Base-by-base conservation (phyloP, 164 flowering plant species). In the Echeveria elegans region DNA sequence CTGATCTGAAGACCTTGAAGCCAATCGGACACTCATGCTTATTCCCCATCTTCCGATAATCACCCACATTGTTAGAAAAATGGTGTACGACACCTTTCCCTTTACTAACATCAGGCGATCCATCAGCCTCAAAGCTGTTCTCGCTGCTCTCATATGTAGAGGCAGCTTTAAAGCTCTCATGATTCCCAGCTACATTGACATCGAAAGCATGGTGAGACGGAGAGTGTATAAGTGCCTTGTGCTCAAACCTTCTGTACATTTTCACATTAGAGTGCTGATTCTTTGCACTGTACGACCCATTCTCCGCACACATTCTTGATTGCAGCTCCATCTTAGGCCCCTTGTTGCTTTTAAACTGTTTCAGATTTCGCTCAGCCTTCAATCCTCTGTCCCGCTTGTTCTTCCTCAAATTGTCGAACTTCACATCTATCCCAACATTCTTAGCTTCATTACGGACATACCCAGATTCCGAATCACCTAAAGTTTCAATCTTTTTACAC, bases 1-100 rank as follows among this genome's bases (percentile, higher is more conserved):
- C 96, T 21, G 92, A 85, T 60, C 75, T 52, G 68, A 83, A 89
- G 40, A 83, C 79, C 77, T 75, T 84, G 77, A 76, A 76, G 70
- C 90, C 84, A 47, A 84, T 66, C 32, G 89, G 86, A 66, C 90
- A 87, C 65, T 84, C 82, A 45, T 87, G 88, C 61, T n/a, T n/a
- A n/a, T 78, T 78, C 69, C 73, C 81, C 56, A 77, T 85, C 75
- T 75, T 78, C 21, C 74, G 56, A 23, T 56, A 59, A 32, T 28
- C 19, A 53, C 66, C 74, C 14, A 41, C 71, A 58, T 65, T 56
- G 0, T 43, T 37, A 47, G 52, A 36, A 36, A 5, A 10, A 10
- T 47, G 58, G 34, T 48, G 45, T 32, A 68, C 71, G 32, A 52
- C 5, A 10, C 29, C 29, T 23, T 52, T 52, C 11, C 58, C 58